Evolutionary conservation across 108 stramenopile genomes (phyloP).

Genomic region (Fragilariopsis cylindrus): DNA sequence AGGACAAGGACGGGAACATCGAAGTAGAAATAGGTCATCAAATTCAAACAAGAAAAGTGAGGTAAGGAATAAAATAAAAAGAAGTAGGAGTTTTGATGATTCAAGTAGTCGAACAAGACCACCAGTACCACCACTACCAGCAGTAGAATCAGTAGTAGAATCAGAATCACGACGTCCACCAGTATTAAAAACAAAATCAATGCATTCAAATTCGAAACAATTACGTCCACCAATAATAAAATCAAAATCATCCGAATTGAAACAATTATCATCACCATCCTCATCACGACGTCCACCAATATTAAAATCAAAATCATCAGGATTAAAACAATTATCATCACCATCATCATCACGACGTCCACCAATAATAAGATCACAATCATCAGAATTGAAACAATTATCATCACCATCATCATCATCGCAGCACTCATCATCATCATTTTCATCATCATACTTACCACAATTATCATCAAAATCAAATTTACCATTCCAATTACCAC

Average conservation of each 20-base stretch:
- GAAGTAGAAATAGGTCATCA: neutral
- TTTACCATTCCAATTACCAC: too few relatives aligned
- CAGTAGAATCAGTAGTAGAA: too few relatives aligned
- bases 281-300: neutral
- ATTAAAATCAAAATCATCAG: neutral
- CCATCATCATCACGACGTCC: too few relatives aligned
- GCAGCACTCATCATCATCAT: neutral
- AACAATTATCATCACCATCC: neutral
- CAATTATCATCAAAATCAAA: neutral
- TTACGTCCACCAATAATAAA: too few relatives aligned
- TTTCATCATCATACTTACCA: neutral
- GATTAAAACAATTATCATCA: neutral
- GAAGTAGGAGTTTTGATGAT: too few relatives aligned
- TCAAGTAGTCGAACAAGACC: too few relatives aligned
- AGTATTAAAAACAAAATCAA: too few relatives aligned
- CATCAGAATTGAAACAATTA: neutral
- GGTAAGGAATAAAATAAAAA: neutral
- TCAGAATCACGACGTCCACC: too few relatives aligned
- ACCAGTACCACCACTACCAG: too few relatives aligned
- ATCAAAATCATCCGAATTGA: too few relatives aligned
- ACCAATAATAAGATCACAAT: too few relatives aligned
- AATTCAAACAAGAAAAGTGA: neutral
- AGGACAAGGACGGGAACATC: neutral
- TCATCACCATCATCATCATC: neutral
- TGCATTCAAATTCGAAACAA: too few relatives aligned